These are phyloP conservation scores for Sporothrix protearum DNA, from an alignment of 2,329 filamentous ascomycete species.

Conservation along the genomic window DNA sequence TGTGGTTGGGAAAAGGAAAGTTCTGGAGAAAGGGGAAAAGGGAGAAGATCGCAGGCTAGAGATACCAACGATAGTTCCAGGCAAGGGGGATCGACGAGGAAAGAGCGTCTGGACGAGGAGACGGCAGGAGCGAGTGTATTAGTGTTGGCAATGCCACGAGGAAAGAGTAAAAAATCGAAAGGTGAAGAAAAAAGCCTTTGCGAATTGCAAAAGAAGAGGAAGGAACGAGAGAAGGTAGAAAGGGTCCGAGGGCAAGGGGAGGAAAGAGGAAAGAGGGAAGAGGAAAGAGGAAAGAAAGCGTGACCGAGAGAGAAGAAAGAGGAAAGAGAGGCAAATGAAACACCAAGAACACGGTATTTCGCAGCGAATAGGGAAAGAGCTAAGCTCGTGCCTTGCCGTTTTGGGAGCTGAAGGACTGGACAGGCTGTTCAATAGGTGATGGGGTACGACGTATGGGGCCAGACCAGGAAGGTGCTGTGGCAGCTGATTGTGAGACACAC, in stretches of 20 bases:
- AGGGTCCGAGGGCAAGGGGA: background rate
- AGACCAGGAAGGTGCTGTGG: slow-evolving; percentile 12
- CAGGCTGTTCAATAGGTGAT: slow-evolving; percentile 15
- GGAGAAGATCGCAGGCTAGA: background rate
- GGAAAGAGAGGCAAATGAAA: slow-evolving; percentile 9
- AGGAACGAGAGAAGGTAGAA: background rate
- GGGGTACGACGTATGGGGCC: background rate
- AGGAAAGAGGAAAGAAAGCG: slow-evolving; percentile 1
- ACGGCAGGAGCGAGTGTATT: background rate
- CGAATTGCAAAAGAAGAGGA: background rate
- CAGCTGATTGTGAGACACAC: slow-evolving; percentile 13
- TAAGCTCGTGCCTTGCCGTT: background rate
- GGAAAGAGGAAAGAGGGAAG: slow-evolving; percentile 5
- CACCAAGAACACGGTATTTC: slow-evolving; percentile 1
- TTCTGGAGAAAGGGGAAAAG: no score
- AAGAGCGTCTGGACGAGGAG: background rate
- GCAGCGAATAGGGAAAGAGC: slow-evolving; percentile 21
- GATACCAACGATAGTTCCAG: background rate
- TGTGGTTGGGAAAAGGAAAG: background rate
- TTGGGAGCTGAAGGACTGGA: slow-evolving; percentile 14
- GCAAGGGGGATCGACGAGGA: background rate
- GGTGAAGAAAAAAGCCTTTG: slow-evolving; percentile 8
- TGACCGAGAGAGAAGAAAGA: background rate
- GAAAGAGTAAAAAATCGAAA: background rate
- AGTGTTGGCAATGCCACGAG: background rate